Evolutionary conservation across 2,329 filamentous ascomycete species (phyloP).

Genomic region (Hypoxylon sp.): DNA sequence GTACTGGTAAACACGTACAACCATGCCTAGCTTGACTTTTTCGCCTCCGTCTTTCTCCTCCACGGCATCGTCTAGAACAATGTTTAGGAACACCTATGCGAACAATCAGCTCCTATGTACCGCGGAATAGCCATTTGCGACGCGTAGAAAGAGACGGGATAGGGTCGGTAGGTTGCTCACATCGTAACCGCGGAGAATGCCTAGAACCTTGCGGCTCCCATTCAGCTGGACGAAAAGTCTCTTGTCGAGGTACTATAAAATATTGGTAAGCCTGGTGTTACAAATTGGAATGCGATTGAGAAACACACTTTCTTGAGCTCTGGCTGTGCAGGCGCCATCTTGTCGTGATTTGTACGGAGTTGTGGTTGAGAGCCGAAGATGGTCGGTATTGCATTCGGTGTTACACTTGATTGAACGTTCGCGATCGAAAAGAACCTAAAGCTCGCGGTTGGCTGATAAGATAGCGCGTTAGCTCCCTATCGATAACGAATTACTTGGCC

Average conservation of each 20-base stretch:
- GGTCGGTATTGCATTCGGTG: conserved; percentile 12
- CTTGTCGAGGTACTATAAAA: conserved; percentile 94
- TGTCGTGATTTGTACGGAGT: conserved; percentile 54
- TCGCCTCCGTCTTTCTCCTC: conserved; percentile 94
- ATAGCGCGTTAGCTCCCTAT: conserved; percentile 46
- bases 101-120: conserved; percentile 40
- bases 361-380: conserved; percentile 28
- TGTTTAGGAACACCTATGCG: conserved; percentile 92
- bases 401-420: conserved; percentile 24
- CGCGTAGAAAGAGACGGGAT: background rate
- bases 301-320: conserved; percentile 92
- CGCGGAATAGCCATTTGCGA: background rate
- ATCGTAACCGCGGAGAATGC: conserved; percentile 95
- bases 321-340: conserved; percentile 98
- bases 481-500: conserved; percentile 45
- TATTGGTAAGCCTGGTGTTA: conserved; percentile 34
- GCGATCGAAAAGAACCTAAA: conserved; percentile 31
- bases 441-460: conserved; percentile 43
- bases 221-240: conserved; percentile 97
- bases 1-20: conserved; percentile 71
- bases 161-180: conserved; percentile 66
- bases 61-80: conserved; percentile 95
- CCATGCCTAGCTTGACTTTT: conserved; percentile 92
- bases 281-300: conserved; percentile 11
- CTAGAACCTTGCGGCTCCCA: conserved; percentile 96